Base-by-base conservation (phyloP, 768 basidiomycete genomes). In the Russula ochroleuca region DNA sequence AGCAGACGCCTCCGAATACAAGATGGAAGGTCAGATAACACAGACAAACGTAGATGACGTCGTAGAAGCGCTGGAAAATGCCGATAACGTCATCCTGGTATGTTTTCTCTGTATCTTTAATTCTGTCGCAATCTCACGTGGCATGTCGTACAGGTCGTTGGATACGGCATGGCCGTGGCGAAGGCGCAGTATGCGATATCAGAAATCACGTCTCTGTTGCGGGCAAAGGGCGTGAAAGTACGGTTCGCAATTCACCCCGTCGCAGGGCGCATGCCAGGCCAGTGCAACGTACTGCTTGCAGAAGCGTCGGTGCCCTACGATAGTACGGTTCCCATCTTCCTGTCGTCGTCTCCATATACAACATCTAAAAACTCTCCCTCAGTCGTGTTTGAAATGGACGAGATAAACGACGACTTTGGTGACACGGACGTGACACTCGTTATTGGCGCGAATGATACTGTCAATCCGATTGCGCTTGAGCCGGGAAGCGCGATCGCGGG, bases 351-450 rank as follows among this genome's bases (percentile, higher is more conserved):
- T 23, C 21, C 0, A 7, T 8, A n/a, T 31, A 14, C 25, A 17
- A 25, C 41, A 41, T 45, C 40, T 28, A 41, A 35, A 11, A 50
- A 21, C 21, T 41, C 37, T 61, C 63, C n/a, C 7, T 31, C 68
- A 92, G 92, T 94, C 67, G 91, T 94, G 45, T 78, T 90, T 63
- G 92, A 94, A 76, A 93, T 94, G 92, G 92, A 94, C 65, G 92
- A 94, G 75, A 94, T 94, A 77, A 94, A 94, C 71, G 90, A 94
- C 45, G 92, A 94, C 72, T 94, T 94, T 74, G 78, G 80, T 57
- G 90, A 91, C 40, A 94, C 92, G 0, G 92, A 94, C 71, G 82
- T 94, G n/a, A 90, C 88, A 8, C 83, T 94, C 21, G 92, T 94
- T 67, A 94, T 94, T 66, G 92, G 92, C 25, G 92, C 92, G 21